Evolutionary conservation across 345 rosid genomes (phyloP).

Genomic region (Melaleuca quinquenervia): DNA sequence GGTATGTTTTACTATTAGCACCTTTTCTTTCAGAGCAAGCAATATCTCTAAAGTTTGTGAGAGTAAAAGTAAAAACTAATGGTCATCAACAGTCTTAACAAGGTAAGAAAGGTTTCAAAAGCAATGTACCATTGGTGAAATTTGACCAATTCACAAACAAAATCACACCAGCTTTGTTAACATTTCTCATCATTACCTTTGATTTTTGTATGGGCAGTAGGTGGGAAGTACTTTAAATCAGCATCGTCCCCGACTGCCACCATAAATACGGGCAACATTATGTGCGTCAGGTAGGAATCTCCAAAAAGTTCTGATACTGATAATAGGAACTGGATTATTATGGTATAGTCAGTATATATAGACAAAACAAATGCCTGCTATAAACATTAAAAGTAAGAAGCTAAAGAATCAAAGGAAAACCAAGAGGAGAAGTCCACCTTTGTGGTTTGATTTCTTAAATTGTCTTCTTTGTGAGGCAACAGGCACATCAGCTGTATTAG

Average conservation of each 20-base stretch:
- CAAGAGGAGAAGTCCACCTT: constrained; percentile 39
- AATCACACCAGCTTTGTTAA: background rate
- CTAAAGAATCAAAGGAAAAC: background rate
- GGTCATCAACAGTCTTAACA: background rate
- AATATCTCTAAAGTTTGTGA: background rate
- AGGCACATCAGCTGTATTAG: constrained; percentile 68
- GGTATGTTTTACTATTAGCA: background rate
- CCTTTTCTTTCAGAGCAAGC: background rate
- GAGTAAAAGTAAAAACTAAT: background rate
- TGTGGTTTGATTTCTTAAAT: constrained; percentile 64
- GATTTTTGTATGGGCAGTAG: constrained; percentile 44
- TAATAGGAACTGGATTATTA: constrained; percentile 62
- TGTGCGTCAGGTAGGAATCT: constrained; percentile 62
- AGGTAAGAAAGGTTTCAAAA: background rate
- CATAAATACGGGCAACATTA: constrained; percentile 80
- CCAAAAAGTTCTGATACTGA: constrained; percentile 67
- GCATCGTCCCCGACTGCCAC: constrained; percentile 80
- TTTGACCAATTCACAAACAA: background rate
- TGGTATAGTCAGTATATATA: constrained; percentile 8
- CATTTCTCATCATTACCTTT: constrained; percentile 31
- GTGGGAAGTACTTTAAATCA: constrained; percentile 59
- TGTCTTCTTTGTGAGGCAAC: constrained; percentile 87
- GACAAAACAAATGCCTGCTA: background rate
- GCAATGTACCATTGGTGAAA: background rate
- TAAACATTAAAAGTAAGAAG: background rate